These are phyloP conservation scores for Aureoboletus auriporus DNA, from an alignment of 768 basidiomycete genomes.

Conservation along the genomic window DNA sequence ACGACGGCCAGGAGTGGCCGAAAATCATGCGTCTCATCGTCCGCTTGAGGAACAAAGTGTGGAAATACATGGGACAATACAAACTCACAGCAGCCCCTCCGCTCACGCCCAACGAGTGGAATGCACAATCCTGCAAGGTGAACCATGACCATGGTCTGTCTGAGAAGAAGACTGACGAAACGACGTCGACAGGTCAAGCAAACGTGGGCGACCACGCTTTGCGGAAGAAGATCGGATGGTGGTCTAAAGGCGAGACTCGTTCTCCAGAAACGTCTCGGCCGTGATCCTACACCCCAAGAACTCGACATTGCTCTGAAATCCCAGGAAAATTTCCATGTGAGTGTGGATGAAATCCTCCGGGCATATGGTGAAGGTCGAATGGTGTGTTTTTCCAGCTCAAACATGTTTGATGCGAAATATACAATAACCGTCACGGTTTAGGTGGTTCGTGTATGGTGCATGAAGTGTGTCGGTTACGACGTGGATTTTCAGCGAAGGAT, in stretches of 20 bases:
- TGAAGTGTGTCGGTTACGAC: constrained; percentile 10
- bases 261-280: constrained; percentile 5
- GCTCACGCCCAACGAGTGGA: constrained; percentile 5
- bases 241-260: constrained; percentile 5
- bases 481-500: constrained; percentile 11
- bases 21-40: constrained; percentile 14
- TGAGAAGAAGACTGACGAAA: neutral
- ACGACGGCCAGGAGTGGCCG: constrained; percentile 5
- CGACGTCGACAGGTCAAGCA: constrained; percentile 6
- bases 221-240: neutral
- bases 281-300: constrained; percentile 8
- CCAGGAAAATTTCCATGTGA: neutral
- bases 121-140: constrained; percentile 4
- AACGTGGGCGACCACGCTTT: constrained; percentile 6
- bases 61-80: constrained; percentile 16
- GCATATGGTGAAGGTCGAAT: constrained; percentile 1
- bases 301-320: neutral
- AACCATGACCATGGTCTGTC: neutral
- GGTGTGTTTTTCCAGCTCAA: neutral
- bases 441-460: constrained; percentile 6
- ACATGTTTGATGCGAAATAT: neutral
- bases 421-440: neutral
- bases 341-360: constrained; percentile 3
- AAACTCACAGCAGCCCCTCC: constrained; percentile 6
- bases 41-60: constrained; percentile 1